Conservation (phyloP, 2,329 filamentous ascomycete genomes). For the Penicillium expansum region DNA sequence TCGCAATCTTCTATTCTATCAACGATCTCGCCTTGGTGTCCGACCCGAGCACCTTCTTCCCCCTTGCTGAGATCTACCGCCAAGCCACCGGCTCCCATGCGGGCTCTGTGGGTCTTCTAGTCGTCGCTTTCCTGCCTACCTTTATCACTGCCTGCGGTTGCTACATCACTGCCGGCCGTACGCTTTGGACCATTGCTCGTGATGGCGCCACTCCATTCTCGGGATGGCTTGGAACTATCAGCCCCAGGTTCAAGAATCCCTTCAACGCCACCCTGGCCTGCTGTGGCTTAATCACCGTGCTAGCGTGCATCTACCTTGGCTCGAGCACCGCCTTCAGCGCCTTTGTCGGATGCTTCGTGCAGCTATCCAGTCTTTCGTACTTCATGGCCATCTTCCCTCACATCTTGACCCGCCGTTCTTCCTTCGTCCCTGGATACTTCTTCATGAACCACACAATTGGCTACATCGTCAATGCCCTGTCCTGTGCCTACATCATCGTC, state of each 20-base stretch:
- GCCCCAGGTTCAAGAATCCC: conserved; percentile 56
- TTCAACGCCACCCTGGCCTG: conserved; percentile 59
- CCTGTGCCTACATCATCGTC: conserved; percentile 54
- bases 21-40: conserved; percentile 34
- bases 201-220: conserved; percentile 61
- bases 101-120: conserved; percentile 57
- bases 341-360: conserved; percentile 58
- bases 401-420: conserved; percentile 50
- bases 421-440: conserved; percentile 55
- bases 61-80: conserved; percentile 48
- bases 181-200: conserved; percentile 58
- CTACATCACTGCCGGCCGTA: conserved; percentile 61
- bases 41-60: conserved; percentile 40
- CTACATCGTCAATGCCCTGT: conserved; percentile 48
- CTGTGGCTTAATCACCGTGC: conserved; percentile 50
- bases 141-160: conserved; percentile 53
- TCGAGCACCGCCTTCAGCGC: conserved; percentile 56
- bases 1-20: conserved; percentile 53
- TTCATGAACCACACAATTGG: conserved; percentile 52
- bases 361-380: conserved; percentile 57
- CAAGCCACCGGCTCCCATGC: conserved; percentile 50
- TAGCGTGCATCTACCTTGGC: conserved; percentile 58
- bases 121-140: conserved; percentile 57
- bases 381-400: conserved; percentile 53
- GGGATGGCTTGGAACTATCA: conserved; percentile 53